Evolutionary conservation across 2,329 filamentous ascomycete genomes (phyloP), one percentile per base, ranked within the genome.

Genomic region (Lecanicillium sp.): DNA sequence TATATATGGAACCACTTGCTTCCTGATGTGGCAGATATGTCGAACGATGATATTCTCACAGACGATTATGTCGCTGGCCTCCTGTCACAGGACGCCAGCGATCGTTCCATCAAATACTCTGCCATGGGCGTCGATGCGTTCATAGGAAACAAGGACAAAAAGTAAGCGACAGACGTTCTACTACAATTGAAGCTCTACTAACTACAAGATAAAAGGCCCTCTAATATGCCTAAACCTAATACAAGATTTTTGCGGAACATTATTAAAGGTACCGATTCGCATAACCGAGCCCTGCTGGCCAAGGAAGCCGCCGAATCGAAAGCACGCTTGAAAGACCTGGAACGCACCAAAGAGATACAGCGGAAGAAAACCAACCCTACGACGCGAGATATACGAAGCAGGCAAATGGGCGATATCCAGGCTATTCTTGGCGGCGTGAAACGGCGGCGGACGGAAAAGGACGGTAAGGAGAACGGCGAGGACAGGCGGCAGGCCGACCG

Each of bases 181-280:
- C 42, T 29, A 33, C 37, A n/a, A n/a, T n/a, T n/a, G 38, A 46
- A 36, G 42, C 40, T 45, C 37, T 44, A 41, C 41, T 44, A 46
- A 47, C 49, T 47, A 37, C 36, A 33, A 37, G 43, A 38, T 42
- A 19, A 30, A 60, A 87, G 77, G 53, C 76, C 80, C 41, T 62
- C 74, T 33, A 74, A 75, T 49, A 77, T 81, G 46, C 87, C 86
- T 1, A 96, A 90, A 57, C 89, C 90, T 3, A 97, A 98, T 53
- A 96, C 86, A 0, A 77, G 84, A 25, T 97, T 97, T 56, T 66
- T 98, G 30, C 81, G 81, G 42, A 84, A 92, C 52, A 85, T 97
- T 41, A 87, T 98, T 45, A 84, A 82, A 46, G 84, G 92, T 49
- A 94, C 87, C 8, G 84, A 94, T 51, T 83, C 64, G 39, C 90